Percentiles rank a stretch among this genome's conserved stretches.
These are phyloP conservation scores for Trichoderma sp. DNA, from an alignment of 2,329 filamentous ascomycete genomes.

Conservation along the genomic window DNA sequence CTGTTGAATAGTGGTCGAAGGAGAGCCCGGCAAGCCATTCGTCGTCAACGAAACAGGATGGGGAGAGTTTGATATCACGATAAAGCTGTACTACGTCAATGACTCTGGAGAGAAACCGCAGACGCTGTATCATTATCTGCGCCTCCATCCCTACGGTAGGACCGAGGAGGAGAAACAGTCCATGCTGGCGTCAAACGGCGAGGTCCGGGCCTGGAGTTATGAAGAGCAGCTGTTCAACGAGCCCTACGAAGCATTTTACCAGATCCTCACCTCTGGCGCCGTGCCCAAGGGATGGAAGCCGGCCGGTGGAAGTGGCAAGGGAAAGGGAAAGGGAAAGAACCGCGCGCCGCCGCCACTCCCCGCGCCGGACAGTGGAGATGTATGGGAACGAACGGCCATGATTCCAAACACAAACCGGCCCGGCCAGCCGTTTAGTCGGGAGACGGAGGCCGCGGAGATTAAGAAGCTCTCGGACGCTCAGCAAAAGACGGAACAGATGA, in stretches of 20 bases:
- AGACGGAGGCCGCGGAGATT: conserved; percentile 66
- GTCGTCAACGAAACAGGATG: conserved; percentile 91
- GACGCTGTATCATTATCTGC: conserved; percentile 90
- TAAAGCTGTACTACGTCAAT: conserved; percentile 90
- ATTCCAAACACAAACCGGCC: conserved; percentile 68
- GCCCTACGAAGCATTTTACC: conserved; percentile 89
- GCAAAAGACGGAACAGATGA: conserved; percentile 62
- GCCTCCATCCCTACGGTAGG: conserved; percentile 86
- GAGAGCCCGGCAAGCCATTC: conserved; percentile 68
- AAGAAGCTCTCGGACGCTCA: conserved; percentile 64
- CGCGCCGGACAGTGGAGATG: conserved; percentile 47
- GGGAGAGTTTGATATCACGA: conserved; percentile 96
- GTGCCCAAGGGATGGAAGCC: conserved; percentile 50
- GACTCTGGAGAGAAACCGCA: conserved; percentile 91
- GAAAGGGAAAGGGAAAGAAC: conserved; percentile 54
- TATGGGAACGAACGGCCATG: conserved; percentile 70
- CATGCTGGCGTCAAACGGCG: conserved; percentile 58
- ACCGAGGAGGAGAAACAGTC: conserved; percentile 71
- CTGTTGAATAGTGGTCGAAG: conserved; percentile 62
- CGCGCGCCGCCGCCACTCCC: conserved; percentile 42
- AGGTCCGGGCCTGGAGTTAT: conserved; percentile 78
- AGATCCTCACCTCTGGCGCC: conserved; percentile 75
- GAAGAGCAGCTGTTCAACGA: conserved; percentile 98
- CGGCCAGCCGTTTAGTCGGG: conserved; percentile 71
- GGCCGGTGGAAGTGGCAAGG: conserved; percentile 52